Percentiles rank a stretch among this genome's conserved stretches.
Conservation (phyloP, 2,329 filamentous ascomycete genomes). For the Scolecobasidium constrictum region DNA sequence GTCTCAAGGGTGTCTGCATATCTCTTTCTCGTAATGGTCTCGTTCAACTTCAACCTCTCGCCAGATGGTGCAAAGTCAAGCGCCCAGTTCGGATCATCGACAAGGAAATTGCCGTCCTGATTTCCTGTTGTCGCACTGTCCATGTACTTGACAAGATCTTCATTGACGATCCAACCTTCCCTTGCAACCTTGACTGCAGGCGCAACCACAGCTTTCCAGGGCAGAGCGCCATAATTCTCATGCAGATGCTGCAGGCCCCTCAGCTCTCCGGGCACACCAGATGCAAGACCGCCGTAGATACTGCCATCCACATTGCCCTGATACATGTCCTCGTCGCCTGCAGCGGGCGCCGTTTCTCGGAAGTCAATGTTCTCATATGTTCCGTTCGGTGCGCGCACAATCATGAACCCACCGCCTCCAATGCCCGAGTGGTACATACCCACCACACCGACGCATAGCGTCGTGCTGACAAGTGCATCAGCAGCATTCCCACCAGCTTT, state of each 20-base stretch:
- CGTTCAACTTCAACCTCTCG: constrained; percentile 57
- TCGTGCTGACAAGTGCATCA: constrained; percentile 37
- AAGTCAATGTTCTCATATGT: constrained; percentile 82
- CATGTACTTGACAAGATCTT: constrained; percentile 70
- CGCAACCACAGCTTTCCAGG: constrained; percentile 52
- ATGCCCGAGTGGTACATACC: constrained; percentile 38
- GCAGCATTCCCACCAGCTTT: constrained; percentile 40
- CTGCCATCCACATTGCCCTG: constrained; percentile 56
- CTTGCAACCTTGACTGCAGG: constrained; percentile 66
- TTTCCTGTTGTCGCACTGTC: constrained; percentile 29
- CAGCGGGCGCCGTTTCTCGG: constrained; percentile 74
- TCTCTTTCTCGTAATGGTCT: constrained; percentile 68
- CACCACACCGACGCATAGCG: constrained; percentile 32
- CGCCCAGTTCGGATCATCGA: constrained; percentile 68
- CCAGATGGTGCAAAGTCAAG: constrained; percentile 83
- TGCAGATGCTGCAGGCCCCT: constrained; percentile 73
- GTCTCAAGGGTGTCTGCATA: constrained; percentile 71
- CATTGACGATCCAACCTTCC: constrained; percentile 60
- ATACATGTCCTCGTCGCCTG: constrained; percentile 79
- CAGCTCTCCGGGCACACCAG: constrained; percentile 61
- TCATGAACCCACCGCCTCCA: constrained; percentile 83
- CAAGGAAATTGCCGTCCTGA: constrained; percentile 46
- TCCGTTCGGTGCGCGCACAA: constrained; percentile 63
- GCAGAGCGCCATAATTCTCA: constrained; percentile 49
- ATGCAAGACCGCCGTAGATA: constrained; percentile 56